These are phyloP conservation scores for Aspergillus taichungensis DNA, from an alignment of 495 filamentous ascomycete species.

Conservation along the genomic window DNA sequence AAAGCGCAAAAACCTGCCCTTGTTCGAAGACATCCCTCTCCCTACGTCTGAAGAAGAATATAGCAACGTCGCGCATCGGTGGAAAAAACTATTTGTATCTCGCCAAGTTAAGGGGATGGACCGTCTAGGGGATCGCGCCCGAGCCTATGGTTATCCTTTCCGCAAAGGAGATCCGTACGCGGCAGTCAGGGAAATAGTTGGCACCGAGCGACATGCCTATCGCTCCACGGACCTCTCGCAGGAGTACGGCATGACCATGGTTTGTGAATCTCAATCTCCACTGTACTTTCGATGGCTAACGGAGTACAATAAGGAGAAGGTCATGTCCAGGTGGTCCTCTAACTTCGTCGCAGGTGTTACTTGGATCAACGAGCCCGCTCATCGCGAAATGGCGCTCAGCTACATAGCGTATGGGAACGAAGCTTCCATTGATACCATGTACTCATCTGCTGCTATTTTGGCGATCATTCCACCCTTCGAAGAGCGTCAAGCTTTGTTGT, in stretches of 20 bases:
- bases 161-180: neutral
- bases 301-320: neutral
- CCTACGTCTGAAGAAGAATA: neutral
- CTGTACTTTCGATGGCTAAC: neutral
- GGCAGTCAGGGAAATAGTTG: neutral
- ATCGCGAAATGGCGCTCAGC: slow-evolving; percentile 15
- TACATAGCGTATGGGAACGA: slow-evolving; percentile 17
- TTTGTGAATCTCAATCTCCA: neutral
- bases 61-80: slow-evolving; percentile 6
- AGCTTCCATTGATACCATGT: neutral
- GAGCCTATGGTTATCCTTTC: neutral
- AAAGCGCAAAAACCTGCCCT: no score
- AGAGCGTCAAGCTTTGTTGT: neutral
- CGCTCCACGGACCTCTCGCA: neutral
- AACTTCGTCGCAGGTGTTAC: slow-evolving; percentile 9
- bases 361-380: slow-evolving; percentile 12
- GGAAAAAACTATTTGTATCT: slow-evolving; percentile 7
- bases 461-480: slow-evolving; percentile 13
- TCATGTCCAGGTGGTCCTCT: neutral
- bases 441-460: slow-evolving; percentile 18
- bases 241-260: neutral
- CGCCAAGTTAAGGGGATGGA: slow-evolving; percentile 5
- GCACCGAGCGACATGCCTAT: neutral
- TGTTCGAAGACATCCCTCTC: neutral
- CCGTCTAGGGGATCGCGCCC: neutral